Evolutionary conservation across 2,329 filamentous ascomycete species (phyloP).

Genomic region (Pseudogymnoascus sp.): DNA sequence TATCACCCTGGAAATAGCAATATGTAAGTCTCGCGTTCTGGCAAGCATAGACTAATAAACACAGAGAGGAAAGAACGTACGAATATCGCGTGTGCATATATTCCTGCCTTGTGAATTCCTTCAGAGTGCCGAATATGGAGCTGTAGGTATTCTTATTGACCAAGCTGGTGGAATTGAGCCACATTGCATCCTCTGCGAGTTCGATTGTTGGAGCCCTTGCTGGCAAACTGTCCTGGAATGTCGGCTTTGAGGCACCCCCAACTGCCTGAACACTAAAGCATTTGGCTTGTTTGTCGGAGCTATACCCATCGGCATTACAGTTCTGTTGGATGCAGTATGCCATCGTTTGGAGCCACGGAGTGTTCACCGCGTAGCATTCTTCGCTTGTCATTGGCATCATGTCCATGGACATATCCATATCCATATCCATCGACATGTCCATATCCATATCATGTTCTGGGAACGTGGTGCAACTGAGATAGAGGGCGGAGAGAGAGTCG

Average conservation of each 20-base stretch:
- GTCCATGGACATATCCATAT: slow-evolving; percentile 21
- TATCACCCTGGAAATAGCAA: slow-evolving; percentile 13
- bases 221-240: slow-evolving; percentile 25
- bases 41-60: background rate
- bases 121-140: slow-evolving; percentile 23
- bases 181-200: slow-evolving; percentile 22
- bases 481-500: slow-evolving; percentile 23
- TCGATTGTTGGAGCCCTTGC: slow-evolving; percentile 17
- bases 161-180: slow-evolving; percentile 28
- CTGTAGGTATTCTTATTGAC: slow-evolving; percentile 25
- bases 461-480: slow-evolving; percentile 26
- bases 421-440: slow-evolving; percentile 22
- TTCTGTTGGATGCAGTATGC: slow-evolving; percentile 13
- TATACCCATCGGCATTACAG: slow-evolving; percentile 4
- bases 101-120: slow-evolving; percentile 27
- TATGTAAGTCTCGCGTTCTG: background rate
- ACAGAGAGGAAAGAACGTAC: slow-evolving; percentile 20
- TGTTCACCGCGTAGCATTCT: slow-evolving; percentile 6
- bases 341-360: slow-evolving; percentile 9
- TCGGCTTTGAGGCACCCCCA: slow-evolving; percentile 18
- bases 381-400: slow-evolving; percentile 5
- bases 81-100: slow-evolving; percentile 26
- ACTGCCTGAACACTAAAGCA: slow-evolving; percentile 25
- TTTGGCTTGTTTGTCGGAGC: slow-evolving; percentile 22
- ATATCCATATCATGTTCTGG: slow-evolving; percentile 2